These are phyloP conservation scores for Cyclotella kingstonii DNA, from an alignment of 108 stramenopile genomes.

Conservation along the genomic window DNA sequence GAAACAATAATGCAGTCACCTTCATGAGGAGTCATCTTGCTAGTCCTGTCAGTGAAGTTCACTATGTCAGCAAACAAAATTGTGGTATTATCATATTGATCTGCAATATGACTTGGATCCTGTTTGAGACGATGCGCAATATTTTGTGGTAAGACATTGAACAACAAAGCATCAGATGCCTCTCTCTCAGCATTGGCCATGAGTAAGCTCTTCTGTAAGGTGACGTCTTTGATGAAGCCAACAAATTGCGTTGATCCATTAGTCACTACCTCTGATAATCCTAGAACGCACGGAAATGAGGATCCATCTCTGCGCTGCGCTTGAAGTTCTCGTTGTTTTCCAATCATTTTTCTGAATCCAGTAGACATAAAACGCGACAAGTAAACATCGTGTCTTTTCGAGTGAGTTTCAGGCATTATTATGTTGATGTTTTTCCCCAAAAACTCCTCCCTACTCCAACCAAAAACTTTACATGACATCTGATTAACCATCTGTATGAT, in stretches of 20 bases:
- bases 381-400: constrained; percentile 25
- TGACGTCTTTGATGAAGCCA: constrained; percentile 18
- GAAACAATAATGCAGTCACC: constrained; percentile 4
- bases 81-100: constrained; percentile 53
- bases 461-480: constrained; percentile 22
- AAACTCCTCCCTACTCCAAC: constrained; percentile 42
- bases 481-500: constrained; percentile 39
- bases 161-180: constrained; percentile 8
- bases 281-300: constrained; percentile 41
- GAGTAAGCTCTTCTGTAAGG: constrained; percentile 5
- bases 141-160: constrained; percentile 10
- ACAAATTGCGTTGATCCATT: constrained; percentile 5
- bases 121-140: constrained; percentile 28
- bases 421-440: constrained; percentile 42
- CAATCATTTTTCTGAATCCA: constrained; percentile 24
- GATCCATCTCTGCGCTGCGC: constrained; percentile 23
- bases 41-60: constrained; percentile 49
- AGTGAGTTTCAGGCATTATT: constrained; percentile 31
- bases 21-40: constrained; percentile 38
- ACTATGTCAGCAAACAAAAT: constrained; percentile 65
- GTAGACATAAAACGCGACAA: constrained; percentile 14
- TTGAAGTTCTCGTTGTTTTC: constrained; percentile 19
- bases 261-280: constrained; percentile 20
- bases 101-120: constrained; percentile 53
- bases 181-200: constrained; percentile 1